These are phyloP conservation scores for Fusarium clavum DNA, from an alignment of 2,329 filamentous ascomycete species.

Conservation along the genomic window DNA sequence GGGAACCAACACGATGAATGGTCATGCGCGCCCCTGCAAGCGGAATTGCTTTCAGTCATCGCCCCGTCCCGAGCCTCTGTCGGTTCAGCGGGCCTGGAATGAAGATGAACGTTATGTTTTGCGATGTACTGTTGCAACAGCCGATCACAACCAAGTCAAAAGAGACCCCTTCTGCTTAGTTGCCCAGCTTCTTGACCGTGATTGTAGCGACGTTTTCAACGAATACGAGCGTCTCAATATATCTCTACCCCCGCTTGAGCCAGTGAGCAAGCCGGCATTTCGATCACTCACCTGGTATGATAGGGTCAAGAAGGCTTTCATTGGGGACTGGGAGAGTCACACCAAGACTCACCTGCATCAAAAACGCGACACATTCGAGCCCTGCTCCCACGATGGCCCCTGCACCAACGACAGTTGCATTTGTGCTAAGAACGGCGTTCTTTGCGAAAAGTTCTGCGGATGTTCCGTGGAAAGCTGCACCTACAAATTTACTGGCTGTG, in stretches of 20 bases:
- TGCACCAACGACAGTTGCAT: constrained; percentile 71
- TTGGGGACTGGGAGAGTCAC: constrained; percentile 67
- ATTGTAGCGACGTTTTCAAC: constrained; percentile 63
- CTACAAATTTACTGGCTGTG: constrained; percentile 74
- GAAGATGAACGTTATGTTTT: constrained; percentile 63
- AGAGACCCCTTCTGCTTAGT: constrained; percentile 61
- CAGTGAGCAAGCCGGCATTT: constrained; percentile 50
- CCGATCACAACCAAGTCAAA: constrained; percentile 55
- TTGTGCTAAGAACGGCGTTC: constrained; percentile 70
- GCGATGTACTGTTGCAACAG: constrained; percentile 59
- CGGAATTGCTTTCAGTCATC: constrained; percentile 57
- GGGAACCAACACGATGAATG: constrained; percentile 26
- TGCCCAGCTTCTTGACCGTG: constrained; percentile 62
- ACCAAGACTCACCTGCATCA: constrained; percentile 67
- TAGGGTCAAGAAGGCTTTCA: constrained; percentile 64
- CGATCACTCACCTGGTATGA: constrained; percentile 68
- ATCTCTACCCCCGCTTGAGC: constrained; percentile 41
- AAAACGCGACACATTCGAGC: constrained; percentile 67
- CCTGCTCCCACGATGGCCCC: constrained; percentile 76
- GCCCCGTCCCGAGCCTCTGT: constrained; percentile 36
- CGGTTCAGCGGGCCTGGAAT: constrained; percentile 55
- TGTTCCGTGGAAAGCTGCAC: constrained; percentile 70
- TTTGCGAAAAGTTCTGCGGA: constrained; percentile 79
- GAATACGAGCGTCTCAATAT: constrained; percentile 47
- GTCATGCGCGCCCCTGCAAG: constrained; percentile 48